phyloP scores from a whole-genome alignment of 805 yeast genomes.

The Metschnikowia corniflorae region DNA sequence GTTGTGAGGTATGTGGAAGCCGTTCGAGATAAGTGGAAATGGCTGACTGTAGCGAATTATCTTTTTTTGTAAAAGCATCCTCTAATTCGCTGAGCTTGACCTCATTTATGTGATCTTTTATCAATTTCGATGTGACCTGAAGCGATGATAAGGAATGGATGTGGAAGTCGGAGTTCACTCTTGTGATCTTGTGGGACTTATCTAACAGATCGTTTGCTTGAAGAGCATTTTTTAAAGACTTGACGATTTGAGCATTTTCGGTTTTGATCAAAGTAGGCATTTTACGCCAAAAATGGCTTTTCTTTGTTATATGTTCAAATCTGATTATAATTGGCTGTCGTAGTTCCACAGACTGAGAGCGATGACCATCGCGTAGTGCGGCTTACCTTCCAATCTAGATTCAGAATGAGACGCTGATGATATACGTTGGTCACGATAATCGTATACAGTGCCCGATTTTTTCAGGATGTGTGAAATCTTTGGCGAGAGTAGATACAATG shows the following conservation, averaged over 20 bases:
- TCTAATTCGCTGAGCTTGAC: not conserved
- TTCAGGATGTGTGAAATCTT: too few relatives aligned
- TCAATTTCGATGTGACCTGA: not conserved
- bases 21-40: constrained; percentile 1
- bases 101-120: not conserved
- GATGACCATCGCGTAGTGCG: not conserved
- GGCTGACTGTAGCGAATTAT: not conserved
- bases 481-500: too few relatives aligned
- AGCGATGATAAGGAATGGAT: constrained; percentile 5
- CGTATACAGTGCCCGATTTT: too few relatives aligned
- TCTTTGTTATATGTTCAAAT: too few relatives aligned
- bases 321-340: too few relatives aligned
- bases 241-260: constrained; percentile 9
- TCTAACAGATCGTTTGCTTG: constrained; percentile 7
- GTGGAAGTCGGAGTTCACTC: constrained; percentile 1
- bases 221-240: constrained; percentile 10
- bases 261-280: constrained; percentile 3
- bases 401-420: too few relatives aligned
- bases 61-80: not conserved
- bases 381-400: too few relatives aligned
- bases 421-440: too few relatives aligned
- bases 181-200: constrained; percentile 9
- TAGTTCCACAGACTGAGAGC: too few relatives aligned
- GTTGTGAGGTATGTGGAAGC: too few relatives aligned
- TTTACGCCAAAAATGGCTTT: too few relatives aligned